Evolutionary conservation across 2,329 filamentous ascomycete species (phyloP).

Genomic region (Cladosporium sp.): DNA sequence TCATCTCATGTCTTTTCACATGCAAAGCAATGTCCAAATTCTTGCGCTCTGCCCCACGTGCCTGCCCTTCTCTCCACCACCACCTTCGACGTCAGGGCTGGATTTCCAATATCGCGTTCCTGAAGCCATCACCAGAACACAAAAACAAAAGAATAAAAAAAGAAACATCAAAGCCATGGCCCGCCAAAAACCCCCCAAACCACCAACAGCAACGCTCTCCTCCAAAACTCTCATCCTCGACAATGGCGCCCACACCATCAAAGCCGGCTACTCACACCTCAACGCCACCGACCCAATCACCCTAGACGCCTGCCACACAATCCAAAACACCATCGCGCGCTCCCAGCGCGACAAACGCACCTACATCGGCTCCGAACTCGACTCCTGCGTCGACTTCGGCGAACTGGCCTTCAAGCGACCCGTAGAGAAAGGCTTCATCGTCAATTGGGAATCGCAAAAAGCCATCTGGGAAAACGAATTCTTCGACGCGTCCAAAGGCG

Average conservation of each 20-base stretch:
- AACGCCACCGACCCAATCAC: constrained; percentile 33
- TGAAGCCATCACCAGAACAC: neutral
- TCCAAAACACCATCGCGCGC: constrained; percentile 88
- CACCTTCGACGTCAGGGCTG: constrained; percentile 1
- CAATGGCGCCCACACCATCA: constrained; percentile 89
- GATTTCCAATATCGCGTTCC: neutral
- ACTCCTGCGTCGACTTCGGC: constrained; percentile 81
- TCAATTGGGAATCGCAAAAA: constrained; percentile 95
- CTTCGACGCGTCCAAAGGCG: constrained; percentile 59
- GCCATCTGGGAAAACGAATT: constrained; percentile 94
- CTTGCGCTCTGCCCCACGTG: constrained; percentile 17
- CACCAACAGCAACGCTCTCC: constrained; percentile 8
- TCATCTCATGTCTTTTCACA: constrained; percentile 15
- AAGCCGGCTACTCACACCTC: constrained; percentile 70
- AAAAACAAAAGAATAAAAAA: neutral
- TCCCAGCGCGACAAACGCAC: constrained; percentile 72
- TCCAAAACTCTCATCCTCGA: constrained; percentile 78
- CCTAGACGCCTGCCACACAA: constrained; percentile 62
- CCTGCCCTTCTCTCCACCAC: neutral
- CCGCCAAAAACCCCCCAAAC: constrained; percentile 15
- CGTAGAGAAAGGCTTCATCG: constrained; percentile 90
- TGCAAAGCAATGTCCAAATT: constrained; percentile 20
- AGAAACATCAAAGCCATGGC: constrained; percentile 3
- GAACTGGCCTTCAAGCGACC: constrained; percentile 85
- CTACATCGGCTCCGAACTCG: constrained; percentile 78